Base-by-base conservation (phyloP, 2,329 filamentous ascomycete genomes). In the Diaporthe sp. region DNA sequence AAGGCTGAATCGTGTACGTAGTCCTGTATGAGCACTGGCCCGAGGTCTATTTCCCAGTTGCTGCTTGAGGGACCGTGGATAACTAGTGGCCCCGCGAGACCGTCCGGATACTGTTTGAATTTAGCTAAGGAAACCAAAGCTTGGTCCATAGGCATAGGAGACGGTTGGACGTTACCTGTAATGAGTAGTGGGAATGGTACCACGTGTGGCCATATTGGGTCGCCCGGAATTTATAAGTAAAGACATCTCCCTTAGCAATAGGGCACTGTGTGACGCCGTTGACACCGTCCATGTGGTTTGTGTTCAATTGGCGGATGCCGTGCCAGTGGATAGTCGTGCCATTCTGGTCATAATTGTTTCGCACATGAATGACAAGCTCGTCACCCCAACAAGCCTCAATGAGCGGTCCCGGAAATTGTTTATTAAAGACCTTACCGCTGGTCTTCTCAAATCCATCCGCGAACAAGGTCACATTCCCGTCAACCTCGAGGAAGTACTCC, bases 11-110 rank as follows among this genome's bases (percentile, higher is more conserved):
- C 73, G 70, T 85, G 84, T 77, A 87, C 87, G 84, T 86, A 90
- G 77, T 90, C 88, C 12, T 85, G 85, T 15, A 90, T 80, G 12
- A 87, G 83, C 0, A 88, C 78, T 7, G 84, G 80, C 22, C 87
- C 87, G 1, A 88, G 82, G 77, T 90, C 88, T 42, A 85, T 81
- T 71, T 90, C 87, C 79, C 87, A 88, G 76, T 87, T 83, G 31
- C 81, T 82, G 25, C 83, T 84, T 4, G 83, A 83, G 1, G 87
- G 87, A 0, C 87, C 87, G 55, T 87, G 80, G 71, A 89, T 86
- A n/a, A 89, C 79, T 15, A 90, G 84, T 0, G 85, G 84, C 0
- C 88, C 89, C 31, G 84, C 81, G 0, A 89, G 80, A 3, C 89
- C 89, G 73, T 90, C 86, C 34, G 83, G 76, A 44, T 80, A 80